These are phyloP conservation scores for Colletotrichum sp. DNA, from an alignment of 2,329 filamentous ascomycete genomes.

Conservation along the genomic window DNA sequence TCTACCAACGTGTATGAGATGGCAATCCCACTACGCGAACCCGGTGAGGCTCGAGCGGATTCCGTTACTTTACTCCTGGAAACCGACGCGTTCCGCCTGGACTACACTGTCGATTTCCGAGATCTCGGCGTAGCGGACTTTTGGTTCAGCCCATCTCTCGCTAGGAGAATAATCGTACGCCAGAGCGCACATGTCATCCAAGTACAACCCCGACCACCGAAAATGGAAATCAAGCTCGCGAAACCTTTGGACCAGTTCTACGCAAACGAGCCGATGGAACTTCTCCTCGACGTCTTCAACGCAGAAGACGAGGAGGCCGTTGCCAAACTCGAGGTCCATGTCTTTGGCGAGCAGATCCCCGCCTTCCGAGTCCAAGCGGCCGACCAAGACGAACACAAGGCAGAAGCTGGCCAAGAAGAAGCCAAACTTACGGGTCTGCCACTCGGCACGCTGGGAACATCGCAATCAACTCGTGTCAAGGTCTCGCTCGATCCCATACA, in stretches of 20 bases:
- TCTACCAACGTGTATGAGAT: constrained; percentile 76
- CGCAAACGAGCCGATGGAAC: constrained; percentile 75
- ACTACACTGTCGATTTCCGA: constrained; percentile 64
- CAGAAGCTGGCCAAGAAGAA: constrained; percentile 42
- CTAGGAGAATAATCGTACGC: constrained; percentile 52
- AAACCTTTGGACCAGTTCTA: constrained; percentile 77
- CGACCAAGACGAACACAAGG: constrained; percentile 36
- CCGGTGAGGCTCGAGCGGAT: constrained; percentile 74
- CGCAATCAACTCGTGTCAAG: constrained; percentile 45
- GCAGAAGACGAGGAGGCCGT: constrained; percentile 81
- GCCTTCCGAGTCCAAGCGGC: constrained; percentile 46
- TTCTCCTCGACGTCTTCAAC: constrained; percentile 77
- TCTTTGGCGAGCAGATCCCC: constrained; percentile 65
- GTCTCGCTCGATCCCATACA: constrained; percentile 57
- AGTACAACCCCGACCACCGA: constrained; percentile 88
- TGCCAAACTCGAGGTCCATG: constrained; percentile 70
- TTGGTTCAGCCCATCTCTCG: constrained; percentile 55
- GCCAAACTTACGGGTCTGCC: constrained; percentile 45
- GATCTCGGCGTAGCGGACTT: constrained; percentile 45
- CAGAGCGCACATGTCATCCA: constrained; percentile 63
- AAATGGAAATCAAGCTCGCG: constrained; percentile 76
- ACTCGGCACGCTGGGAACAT: constrained; percentile 53
- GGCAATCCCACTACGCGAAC: constrained; percentile 76
- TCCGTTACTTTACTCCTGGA: constrained; percentile 69
- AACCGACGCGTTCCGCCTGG: constrained; percentile 69